A percentile compares a stretch with the other conserved stretches of the same genome.
Conservation (phyloP, 352 stramenopile species). For the Lagenidium sp. region DNA sequence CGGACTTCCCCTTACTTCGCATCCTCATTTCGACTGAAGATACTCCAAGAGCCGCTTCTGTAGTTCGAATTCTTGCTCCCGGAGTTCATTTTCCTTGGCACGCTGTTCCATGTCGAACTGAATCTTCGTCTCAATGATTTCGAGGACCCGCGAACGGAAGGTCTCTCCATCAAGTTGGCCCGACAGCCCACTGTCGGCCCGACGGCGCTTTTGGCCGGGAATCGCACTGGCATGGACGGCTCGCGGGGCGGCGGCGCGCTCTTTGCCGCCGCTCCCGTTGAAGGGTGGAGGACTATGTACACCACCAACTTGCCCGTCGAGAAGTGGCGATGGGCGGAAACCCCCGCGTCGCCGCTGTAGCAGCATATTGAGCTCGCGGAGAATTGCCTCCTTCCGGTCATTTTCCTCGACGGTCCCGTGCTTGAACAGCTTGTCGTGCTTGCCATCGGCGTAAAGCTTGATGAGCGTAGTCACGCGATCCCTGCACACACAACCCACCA, state of each 20-base stretch:
- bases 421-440: slow-evolving; percentile 82
- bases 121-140: slow-evolving; percentile 75
- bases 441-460: slow-evolving; percentile 70
- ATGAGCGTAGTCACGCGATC: slow-evolving; percentile 70
- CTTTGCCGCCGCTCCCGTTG: slow-evolving; percentile 1
- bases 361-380: slow-evolving; percentile 45
- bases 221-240: neutral
- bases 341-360: slow-evolving; percentile 45
- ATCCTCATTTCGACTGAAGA: slow-evolving; percentile 74
- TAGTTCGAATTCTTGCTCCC: slow-evolving; percentile 72
- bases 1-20: no score
- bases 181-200: slow-evolving; percentile 1
- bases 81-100: slow-evolving; percentile 62
- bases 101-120: slow-evolving; percentile 80
- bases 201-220: slow-evolving; percentile 1
- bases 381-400: slow-evolving; percentile 48
- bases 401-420: slow-evolving; percentile 65
- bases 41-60: slow-evolving; percentile 79
- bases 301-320: slow-evolving; percentile 3
- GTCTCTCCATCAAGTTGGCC: slow-evolving; percentile 23
- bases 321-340: slow-evolving; percentile 1
- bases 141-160: slow-evolving; percentile 54
- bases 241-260: neutral
- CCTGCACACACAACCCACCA: slow-evolving; percentile 13
- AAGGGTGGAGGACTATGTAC: neutral